Conservation (phyloP, 352 stramenopile genomes). For the Pythium utonaiense region DNA sequence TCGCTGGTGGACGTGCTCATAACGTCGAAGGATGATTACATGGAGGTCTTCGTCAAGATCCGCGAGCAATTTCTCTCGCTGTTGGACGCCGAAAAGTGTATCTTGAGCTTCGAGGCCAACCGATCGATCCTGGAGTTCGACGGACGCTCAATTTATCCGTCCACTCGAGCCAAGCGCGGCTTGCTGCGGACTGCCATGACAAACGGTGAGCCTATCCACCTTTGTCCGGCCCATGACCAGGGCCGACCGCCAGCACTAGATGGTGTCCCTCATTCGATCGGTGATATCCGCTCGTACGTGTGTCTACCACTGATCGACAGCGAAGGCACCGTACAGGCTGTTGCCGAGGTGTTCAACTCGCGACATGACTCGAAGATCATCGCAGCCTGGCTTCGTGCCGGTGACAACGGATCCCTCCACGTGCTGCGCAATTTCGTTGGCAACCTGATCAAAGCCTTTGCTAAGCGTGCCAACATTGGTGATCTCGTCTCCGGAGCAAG, state of each 20-base stretch:
- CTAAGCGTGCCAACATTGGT: slow-evolving; percentile 34
- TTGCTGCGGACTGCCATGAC: slow-evolving; percentile 24
- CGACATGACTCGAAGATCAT: slow-evolving; percentile 40
- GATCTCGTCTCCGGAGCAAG: slow-evolving; percentile 13
- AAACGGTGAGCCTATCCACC: slow-evolving; percentile 39
- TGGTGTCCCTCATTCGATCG: slow-evolving; percentile 28
- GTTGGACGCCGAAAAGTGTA: slow-evolving; percentile 57
- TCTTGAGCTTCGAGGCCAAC: slow-evolving; percentile 55
- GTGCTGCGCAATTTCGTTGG: slow-evolving; percentile 63
- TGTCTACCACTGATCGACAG: slow-evolving; percentile 67
- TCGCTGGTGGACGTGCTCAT: slow-evolving; percentile 47
- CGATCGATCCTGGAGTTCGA: slow-evolving; percentile 57
- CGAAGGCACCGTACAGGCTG: slow-evolving; percentile 41
- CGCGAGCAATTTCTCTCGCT: slow-evolving; percentile 61
- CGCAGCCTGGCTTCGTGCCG: slow-evolving; percentile 38
- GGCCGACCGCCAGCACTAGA: slow-evolving; percentile 15
- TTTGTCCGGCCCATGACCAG: slow-evolving; percentile 21
- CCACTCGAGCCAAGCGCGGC: slow-evolving; percentile 25
- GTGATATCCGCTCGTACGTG: slow-evolving; percentile 57
- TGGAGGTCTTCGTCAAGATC: slow-evolving; percentile 54
- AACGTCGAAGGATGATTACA: slow-evolving; percentile 39
- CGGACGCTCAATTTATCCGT: slow-evolving; percentile 45
- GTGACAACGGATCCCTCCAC: slow-evolving; percentile 39
- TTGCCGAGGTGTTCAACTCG: slow-evolving; percentile 72
- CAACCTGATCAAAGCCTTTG: slow-evolving; percentile 45